Percentiles rank a stretch among this genome's conserved stretches.
Conservation (phyloP, 1,284 basidiomycete species). For the Tylopilus orsonianus region DNA sequence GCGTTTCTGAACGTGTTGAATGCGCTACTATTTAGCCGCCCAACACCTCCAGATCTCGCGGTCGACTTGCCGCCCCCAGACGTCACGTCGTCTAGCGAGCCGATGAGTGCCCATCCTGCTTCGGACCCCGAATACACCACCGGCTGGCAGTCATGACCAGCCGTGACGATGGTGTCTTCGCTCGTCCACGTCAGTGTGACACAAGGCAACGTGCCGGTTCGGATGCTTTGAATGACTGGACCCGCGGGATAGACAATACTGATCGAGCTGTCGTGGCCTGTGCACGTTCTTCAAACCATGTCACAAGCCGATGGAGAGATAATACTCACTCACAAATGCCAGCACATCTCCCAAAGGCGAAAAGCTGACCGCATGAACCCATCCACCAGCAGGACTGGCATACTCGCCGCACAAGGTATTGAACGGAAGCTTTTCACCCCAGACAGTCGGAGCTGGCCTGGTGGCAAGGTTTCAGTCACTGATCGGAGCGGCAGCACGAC, state of each 20-base stretch:
- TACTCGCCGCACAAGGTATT: slow-evolving; percentile 98
- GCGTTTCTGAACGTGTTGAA: slow-evolving; percentile 96
- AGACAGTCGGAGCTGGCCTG: slow-evolving; percentile 87
- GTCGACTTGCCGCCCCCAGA: slow-evolving; percentile 46
- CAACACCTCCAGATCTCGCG: slow-evolving; percentile 53
- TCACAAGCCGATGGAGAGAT: neutral
- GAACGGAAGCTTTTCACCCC: slow-evolving; percentile 98
- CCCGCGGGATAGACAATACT: slow-evolving; percentile 85
- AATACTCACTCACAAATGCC: slow-evolving; percentile 82
- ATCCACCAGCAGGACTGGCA: slow-evolving; percentile 84
- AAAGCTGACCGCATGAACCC: slow-evolving; percentile 96
- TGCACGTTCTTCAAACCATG: slow-evolving; percentile 2
- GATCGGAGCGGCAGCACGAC: neutral
- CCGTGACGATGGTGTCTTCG: slow-evolving; percentile 83
- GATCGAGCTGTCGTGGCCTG: slow-evolving; percentile 91
- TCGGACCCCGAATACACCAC: slow-evolving; percentile 77
- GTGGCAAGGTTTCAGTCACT: slow-evolving; percentile 4
- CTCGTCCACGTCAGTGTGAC: slow-evolving; percentile 83
- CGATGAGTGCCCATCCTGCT: slow-evolving; percentile 71
- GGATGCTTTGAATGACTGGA: slow-evolving; percentile 70
- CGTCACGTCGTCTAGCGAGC: slow-evolving; percentile 83
- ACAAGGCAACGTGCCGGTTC: slow-evolving; percentile 75
- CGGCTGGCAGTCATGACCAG: slow-evolving; percentile 98
- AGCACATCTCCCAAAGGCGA: slow-evolving; percentile 92
- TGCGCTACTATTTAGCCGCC: slow-evolving; percentile 89